These are phyloP conservation scores for Larix kaempferi DNA, from an alignment of 75 land plant species.

Conservation along the genomic window DNA sequence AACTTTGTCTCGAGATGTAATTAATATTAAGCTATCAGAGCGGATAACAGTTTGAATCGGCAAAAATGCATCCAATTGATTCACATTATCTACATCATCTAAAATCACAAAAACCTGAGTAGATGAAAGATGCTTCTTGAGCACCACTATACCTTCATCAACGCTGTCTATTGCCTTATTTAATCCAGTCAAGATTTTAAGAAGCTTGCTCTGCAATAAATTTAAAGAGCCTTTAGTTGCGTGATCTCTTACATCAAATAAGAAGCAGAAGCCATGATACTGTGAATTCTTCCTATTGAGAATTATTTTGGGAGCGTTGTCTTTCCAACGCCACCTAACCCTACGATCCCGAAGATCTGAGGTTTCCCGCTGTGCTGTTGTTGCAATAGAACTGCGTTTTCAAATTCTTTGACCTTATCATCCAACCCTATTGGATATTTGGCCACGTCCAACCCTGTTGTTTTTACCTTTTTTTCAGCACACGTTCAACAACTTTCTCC, in stretches of 20 bases:
- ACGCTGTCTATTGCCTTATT: background rate
- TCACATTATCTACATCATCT: constrained; percentile 3
- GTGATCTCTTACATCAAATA: constrained; percentile 1
- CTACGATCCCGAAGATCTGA: background rate
- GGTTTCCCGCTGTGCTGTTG: background rate
- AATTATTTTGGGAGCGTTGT: background rate
- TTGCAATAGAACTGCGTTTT: background rate
- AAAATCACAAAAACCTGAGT: background rate
- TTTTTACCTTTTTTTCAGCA: background rate
- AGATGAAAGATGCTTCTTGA: background rate
- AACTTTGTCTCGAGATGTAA: background rate
- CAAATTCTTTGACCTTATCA: background rate
- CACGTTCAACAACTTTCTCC: background rate
- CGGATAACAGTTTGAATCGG: background rate
- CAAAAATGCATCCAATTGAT: constrained; percentile 2
- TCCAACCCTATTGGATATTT: background rate
- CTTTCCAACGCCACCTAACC: background rate
- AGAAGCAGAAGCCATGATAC: background rate
- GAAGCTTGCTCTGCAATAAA: background rate
- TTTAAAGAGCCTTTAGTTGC: background rate
- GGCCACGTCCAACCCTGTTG: background rate
- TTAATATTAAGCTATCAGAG: background rate
- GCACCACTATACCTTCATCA: background rate
- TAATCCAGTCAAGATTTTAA: background rate
- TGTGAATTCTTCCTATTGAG: background rate